Evolutionary conservation across 108 stramenopile genomes (phyloP).

Genomic region (Fistulifera pelliculosa): DNA sequence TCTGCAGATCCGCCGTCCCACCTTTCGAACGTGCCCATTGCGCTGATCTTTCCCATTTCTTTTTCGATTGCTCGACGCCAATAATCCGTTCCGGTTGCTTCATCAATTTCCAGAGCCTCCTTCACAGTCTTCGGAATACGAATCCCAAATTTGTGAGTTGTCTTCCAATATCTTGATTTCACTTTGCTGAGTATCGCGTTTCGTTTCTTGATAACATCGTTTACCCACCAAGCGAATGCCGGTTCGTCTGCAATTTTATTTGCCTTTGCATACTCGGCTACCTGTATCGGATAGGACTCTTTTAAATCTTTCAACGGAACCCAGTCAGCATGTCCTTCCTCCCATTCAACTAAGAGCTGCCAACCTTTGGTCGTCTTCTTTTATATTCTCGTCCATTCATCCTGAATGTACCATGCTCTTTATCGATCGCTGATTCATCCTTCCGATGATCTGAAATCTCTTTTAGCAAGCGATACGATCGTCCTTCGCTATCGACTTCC

Average conservation of each 20-base stretch:
- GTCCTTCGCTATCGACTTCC: conserved; percentile 15
- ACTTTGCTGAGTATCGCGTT: conserved; percentile 16
- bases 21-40: conserved; percentile 26
- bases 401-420: background rate
- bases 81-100: conserved; percentile 18
- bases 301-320: conserved; percentile 14
- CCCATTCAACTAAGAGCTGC: conserved; percentile 28
- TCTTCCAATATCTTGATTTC: conserved; percentile 3
- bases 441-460: conserved; percentile 2
- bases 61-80: conserved; percentile 27
- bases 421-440: conserved; percentile 1
- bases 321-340: conserved; percentile 25
- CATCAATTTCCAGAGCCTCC: conserved; percentile 21
- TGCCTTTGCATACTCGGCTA: conserved; percentile 21
- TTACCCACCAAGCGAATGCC: conserved; percentile 42
- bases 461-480: background rate
- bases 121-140: conserved; percentile 17
- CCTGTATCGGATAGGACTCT: conserved; percentile 15
- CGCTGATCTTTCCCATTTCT: conserved; percentile 16
- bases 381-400: background rate
- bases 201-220: conserved; percentile 12
- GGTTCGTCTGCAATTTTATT: conserved; percentile 13
- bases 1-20: background rate
- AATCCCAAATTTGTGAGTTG: conserved; percentile 24
- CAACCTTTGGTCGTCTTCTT: conserved; percentile 39